Conservation (phyloP, 768 basidiomycete species). For the Bullera alba region DNA sequence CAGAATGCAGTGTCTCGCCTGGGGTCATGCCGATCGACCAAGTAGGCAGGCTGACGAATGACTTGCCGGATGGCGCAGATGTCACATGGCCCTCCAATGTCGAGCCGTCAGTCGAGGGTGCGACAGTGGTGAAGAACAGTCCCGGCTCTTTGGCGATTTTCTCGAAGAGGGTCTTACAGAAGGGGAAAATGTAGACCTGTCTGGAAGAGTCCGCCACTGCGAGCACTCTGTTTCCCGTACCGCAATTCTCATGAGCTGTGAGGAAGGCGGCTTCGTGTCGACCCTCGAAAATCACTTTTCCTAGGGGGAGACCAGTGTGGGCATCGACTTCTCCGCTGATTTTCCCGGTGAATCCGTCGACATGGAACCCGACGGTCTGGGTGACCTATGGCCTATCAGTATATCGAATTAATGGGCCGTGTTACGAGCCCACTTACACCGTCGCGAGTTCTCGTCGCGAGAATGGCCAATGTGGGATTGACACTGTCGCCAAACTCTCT, state of each 20-base stretch:
- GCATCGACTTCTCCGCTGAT: constrained; percentile 12
- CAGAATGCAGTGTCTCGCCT: constrained; percentile 56
- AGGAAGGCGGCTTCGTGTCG: constrained; percentile 25
- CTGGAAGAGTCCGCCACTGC: constrained; percentile 31
- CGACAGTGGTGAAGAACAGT: constrained; percentile 24
- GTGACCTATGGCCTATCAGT: constrained; percentile 2
- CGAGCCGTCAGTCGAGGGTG: constrained; percentile 6
- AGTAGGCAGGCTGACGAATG: constrained; percentile 55
- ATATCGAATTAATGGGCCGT: too few relatives aligned
- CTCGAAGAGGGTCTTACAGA: constrained; percentile 41
- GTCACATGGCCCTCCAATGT: constrained; percentile 19
- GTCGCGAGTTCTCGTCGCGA: constrained; percentile 20
- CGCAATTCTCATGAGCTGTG: constrained; percentile 37
- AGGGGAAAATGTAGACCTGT: constrained; percentile 44
- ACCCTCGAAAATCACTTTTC: constrained; percentile 33
- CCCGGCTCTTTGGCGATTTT: constrained; percentile 27
- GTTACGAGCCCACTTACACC: constrained; percentile 14
- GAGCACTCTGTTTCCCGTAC: constrained; percentile 28
- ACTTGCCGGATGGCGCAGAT: neutral
- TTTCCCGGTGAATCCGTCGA: constrained; percentile 41
- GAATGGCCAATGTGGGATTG: constrained; percentile 26
- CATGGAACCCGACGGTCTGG: constrained; percentile 37
- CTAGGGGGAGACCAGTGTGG: constrained; percentile 16
- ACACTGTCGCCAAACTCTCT: constrained; percentile 26
- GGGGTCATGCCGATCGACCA: constrained; percentile 60